These are phyloP conservation scores for Fusarium phyllophilum DNA, from an alignment of 2,329 filamentous ascomycete genomes.

Conservation along the genomic window DNA sequence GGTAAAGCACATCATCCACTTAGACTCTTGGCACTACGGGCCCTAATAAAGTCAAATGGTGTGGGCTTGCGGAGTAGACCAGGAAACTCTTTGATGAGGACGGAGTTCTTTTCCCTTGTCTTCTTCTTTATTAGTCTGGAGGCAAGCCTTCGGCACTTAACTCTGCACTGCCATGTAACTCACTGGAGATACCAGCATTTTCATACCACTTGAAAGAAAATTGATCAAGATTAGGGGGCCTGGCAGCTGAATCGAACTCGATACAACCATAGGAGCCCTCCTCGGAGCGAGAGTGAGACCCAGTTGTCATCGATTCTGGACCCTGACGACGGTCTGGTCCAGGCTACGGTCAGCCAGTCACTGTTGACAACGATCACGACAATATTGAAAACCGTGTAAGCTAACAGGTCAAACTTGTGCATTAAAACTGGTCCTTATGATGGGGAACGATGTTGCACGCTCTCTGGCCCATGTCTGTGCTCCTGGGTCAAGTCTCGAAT, in stretches of 20 bases:
- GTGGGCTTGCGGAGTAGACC: background rate
- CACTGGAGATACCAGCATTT: background rate
- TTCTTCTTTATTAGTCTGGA: background rate
- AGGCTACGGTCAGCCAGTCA: slow-evolving; percentile 12
- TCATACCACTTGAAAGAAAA: background rate
- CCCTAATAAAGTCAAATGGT: slow-evolving; percentile 3
- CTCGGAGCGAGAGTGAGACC: background rate
- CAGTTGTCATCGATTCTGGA: background rate
- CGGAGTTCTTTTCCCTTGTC: no score
- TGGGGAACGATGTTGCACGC: background rate
- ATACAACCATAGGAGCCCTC: background rate
- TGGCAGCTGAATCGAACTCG: background rate
- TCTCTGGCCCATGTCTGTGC: slow-evolving; percentile 11
- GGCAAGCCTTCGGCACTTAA: background rate
- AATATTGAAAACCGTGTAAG: slow-evolving; percentile 28
- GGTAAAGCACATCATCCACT: slow-evolving; percentile 32
- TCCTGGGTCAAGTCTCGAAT: slow-evolving; percentile 4
- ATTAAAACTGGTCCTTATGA: slow-evolving; percentile 9
- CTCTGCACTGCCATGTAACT: background rate
- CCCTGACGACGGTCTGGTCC: slow-evolving; percentile 1
- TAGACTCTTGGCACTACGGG: slow-evolving; percentile 15
- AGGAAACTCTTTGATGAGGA: slow-evolving; percentile 1
- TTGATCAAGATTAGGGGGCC: background rate
- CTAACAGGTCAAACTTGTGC: slow-evolving; percentile 18
- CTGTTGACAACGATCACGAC: slow-evolving; percentile 1